These are phyloP conservation scores for Cotoneaster glaucophyllus DNA, from an alignment of 306 rosid species.

Conservation along the genomic window DNA sequence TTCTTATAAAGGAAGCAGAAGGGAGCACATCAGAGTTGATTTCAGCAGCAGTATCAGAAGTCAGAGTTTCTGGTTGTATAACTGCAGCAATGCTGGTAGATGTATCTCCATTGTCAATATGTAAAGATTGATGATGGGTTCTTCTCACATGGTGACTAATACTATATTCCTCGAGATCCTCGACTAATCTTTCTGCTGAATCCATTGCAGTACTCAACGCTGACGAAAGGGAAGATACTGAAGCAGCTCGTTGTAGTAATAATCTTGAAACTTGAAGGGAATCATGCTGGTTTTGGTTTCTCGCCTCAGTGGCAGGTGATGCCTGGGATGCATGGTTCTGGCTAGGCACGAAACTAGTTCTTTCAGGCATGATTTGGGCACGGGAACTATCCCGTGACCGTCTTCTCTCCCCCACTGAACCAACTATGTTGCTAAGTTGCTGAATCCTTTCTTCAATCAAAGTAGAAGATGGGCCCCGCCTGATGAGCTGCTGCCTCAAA, in stretches of 20 bases:
- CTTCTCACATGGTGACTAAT: constrained; percentile 19
- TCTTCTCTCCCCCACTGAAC: constrained; percentile 38
- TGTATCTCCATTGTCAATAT: constrained; percentile 20
- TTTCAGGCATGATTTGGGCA: constrained; percentile 15
- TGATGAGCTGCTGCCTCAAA: constrained; percentile 38
- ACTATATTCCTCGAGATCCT: constrained; percentile 53
- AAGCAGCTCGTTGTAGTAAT: constrained; percentile 47
- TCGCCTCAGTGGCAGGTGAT: constrained; percentile 13
- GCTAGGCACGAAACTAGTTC: constrained; percentile 17
- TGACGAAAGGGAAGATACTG: constrained; percentile 59
- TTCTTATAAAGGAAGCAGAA: constrained; percentile 28
- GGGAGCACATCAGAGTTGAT: constrained; percentile 22
- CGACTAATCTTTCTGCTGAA: constrained; percentile 56
- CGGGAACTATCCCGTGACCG: constrained; percentile 19
- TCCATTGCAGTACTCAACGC: constrained; percentile 58
- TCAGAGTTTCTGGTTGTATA: constrained; percentile 30
- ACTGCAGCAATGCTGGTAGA: constrained; percentile 20
- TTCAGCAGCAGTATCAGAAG: constrained; percentile 32
- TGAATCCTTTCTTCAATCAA: constrained; percentile 43
- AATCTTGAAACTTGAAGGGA: constrained; percentile 42
- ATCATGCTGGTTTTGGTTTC: constrained; percentile 20
- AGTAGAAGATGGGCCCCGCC: constrained; percentile 38
- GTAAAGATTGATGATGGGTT: constrained; percentile 18
- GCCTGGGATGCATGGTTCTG: constrained; percentile 1
- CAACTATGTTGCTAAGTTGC: constrained; percentile 36